phyloP scores from a whole-genome alignment of 192 early-diverging fungal species.

The Blastocladiella britannica region DNA sequence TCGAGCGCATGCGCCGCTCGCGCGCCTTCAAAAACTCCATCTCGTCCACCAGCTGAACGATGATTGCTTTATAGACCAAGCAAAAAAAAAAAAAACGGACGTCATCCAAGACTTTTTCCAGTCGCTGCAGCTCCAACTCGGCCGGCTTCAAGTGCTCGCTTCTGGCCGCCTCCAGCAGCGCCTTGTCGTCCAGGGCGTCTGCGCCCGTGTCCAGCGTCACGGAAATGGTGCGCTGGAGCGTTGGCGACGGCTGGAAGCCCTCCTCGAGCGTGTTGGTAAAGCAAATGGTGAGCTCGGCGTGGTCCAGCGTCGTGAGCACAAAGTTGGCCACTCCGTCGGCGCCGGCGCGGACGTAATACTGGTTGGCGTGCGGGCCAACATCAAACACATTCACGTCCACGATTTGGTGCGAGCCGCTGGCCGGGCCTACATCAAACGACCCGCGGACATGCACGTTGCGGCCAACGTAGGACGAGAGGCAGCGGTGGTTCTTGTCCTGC shows the following conservation, averaged over 20 bases:
- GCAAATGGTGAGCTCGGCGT: slow-evolving; percentile 65
- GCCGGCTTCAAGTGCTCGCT: slow-evolving; percentile 74
- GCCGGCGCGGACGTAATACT: slow-evolving; percentile 44
- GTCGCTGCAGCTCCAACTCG: slow-evolving; percentile 64
- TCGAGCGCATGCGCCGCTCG: slow-evolving; percentile 66
- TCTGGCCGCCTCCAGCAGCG: slow-evolving; percentile 33
- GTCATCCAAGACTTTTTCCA: slow-evolving; percentile 54
- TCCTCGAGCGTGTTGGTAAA: slow-evolving; percentile 51
- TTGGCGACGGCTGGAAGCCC: slow-evolving; percentile 24
- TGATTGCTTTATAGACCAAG: no score
- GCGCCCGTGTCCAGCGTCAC: slow-evolving; percentile 68
- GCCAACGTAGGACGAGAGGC: slow-evolving; percentile 58
- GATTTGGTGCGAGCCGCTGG: slow-evolving; percentile 52
- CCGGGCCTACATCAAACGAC: slow-evolving; percentile 40
- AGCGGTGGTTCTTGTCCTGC: slow-evolving; percentile 21
- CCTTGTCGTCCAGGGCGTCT: slow-evolving; percentile 53
- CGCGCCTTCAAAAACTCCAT: slow-evolving; percentile 64
- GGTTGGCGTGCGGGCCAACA: slow-evolving; percentile 41
- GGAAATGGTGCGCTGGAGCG: slow-evolving; percentile 41
- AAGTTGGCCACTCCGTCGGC: slow-evolving; percentile 40
- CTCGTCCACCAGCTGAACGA: no score
- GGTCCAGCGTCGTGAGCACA: slow-evolving; percentile 64
- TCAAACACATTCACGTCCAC: slow-evolving; percentile 52
- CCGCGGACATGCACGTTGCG: slow-evolving; percentile 47
- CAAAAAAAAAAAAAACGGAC: no score